These are phyloP conservation scores for Carex sylvatica DNA, from an alignment of 202 grass and related monocot species.

Conservation along the genomic window DNA sequence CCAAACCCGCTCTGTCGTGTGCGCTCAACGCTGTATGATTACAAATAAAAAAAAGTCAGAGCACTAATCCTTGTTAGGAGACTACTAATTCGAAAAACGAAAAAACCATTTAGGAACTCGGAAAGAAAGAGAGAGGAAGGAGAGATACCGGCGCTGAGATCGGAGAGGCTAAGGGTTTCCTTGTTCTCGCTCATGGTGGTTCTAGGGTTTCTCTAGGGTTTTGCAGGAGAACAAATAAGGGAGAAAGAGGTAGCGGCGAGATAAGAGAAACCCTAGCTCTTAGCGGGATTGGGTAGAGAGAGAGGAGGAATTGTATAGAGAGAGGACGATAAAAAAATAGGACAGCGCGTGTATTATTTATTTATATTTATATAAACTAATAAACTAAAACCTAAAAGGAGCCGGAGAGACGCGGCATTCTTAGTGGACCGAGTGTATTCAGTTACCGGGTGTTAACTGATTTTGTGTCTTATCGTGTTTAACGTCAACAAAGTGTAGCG, in stretches of 20 bases:
- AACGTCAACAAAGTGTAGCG: not conserved
- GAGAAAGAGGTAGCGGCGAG: conserved; percentile 14
- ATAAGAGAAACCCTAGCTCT: conserved; percentile 34
- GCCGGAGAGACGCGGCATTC: not conserved
- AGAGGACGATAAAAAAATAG: not conserved
- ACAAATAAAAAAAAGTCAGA: not conserved
- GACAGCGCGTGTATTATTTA: not conserved
- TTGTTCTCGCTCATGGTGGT: conserved; percentile 71
- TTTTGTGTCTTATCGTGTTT: not conserved
- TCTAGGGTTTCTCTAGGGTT: conserved; percentile 30
- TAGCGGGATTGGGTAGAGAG: conserved; percentile 14
- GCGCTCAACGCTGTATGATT: conserved; percentile 61
- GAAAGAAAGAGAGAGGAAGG: conserved; percentile 28
- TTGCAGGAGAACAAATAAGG: not conserved
- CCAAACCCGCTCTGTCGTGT: conserved; percentile 78
- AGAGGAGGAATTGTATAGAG: not conserved
- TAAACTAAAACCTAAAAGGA: too few relatives aligned
- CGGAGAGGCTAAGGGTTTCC: conserved; percentile 51
- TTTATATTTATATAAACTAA: not conserved
- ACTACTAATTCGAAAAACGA: conserved; percentile 12
- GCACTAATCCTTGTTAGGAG: not conserved
- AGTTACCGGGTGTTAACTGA: not conserved
- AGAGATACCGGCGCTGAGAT: conserved; percentile 54
- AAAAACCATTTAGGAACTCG: not conserved
- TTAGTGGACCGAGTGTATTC: conserved; percentile 17